Evolutionary conservation across 805 yeast genomes (phyloP).

Genomic region (Yarrowia sp.): DNA sequence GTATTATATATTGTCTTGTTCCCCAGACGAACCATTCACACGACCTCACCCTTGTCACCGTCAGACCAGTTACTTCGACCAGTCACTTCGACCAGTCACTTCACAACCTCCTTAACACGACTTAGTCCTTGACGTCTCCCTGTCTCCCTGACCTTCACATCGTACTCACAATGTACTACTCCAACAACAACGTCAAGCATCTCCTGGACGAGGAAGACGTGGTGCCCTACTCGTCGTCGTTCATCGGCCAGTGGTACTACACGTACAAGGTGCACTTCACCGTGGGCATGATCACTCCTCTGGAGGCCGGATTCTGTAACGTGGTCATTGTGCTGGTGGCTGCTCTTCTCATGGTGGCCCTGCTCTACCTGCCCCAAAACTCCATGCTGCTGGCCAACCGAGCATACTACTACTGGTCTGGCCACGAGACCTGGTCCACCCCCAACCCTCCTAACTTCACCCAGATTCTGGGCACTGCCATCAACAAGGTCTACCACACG

Average conservation of each 20-base stretch:
- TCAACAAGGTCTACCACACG: slow-evolving; percentile 24
- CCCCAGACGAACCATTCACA: neutral
- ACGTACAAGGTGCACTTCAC: slow-evolving; percentile 25
- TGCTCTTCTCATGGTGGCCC: slow-evolving; percentile 8
- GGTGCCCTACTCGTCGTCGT: slow-evolving; percentile 22
- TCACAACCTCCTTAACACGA: too few species aligned
- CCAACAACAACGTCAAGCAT: slow-evolving; percentile 15
- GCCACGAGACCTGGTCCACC: slow-evolving; percentile 21
- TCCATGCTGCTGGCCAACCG: slow-evolving; percentile 19
- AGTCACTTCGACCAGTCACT: too few species aligned
- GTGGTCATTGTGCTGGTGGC: slow-evolving; percentile 21
- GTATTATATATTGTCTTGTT: neutral
- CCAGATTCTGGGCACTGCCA: slow-evolving; percentile 20
- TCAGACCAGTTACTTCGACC: too few species aligned
- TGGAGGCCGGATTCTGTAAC: slow-evolving; percentile 23
- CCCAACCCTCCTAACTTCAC: slow-evolving; percentile 21
- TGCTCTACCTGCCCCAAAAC: slow-evolving; percentile 24
- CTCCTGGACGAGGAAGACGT: slow-evolving; percentile 23
- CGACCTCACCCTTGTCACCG: too few species aligned
- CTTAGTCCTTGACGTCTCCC: neutral
- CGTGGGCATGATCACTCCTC: slow-evolving; percentile 25
- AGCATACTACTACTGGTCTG: slow-evolving; percentile 25
- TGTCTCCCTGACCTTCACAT: neutral
- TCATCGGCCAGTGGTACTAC: slow-evolving; percentile 26
- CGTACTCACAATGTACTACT: slow-evolving; percentile 3